Base-by-base conservation (phyloP, 352 stramenopile species). In the Blastocystis sp. region DNA sequence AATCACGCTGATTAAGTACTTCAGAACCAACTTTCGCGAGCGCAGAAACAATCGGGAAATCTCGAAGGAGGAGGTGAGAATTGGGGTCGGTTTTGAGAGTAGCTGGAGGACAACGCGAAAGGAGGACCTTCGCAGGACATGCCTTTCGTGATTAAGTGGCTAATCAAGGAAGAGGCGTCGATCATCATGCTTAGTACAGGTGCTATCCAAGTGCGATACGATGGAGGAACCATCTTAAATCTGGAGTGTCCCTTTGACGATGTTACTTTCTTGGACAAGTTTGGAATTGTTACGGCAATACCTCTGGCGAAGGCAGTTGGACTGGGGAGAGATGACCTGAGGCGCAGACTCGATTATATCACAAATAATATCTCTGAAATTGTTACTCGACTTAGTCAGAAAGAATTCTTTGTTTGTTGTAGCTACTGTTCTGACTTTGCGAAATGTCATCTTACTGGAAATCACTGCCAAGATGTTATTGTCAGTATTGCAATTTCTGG, bases 1-100 rank as follows among this genome's bases (percentile, higher is more conserved):
- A 50, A 79, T 89, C 34, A 79, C 78, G 54, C 64, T 89, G n/a
- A 65, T 89, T 16, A 89, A 89, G 45, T 89, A 89, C 50, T 89
- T 89, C 56, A 43, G 78, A 7, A 85, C 73, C 16, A 85, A 66
- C 7, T 85, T 85, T 55, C 73, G 30, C 34, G 73, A 85, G 11
- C 73, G 73, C 26, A 45, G 34, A 55, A 45, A 47, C 8, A 85
- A 85, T 45, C 73, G 73, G 34, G 30, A 68, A 34, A 64, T 85
- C n/a, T 66, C 73, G 56, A 85, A 85, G 56, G 73, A 85, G 50
- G 73, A 85, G 56, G 73, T 85, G n/a, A 53, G 39, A 20, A 9
- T 41, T 13, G 50, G 66, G n/a, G 13, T 6, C 24, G 39, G 24
- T 34, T 11, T 1, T 78, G 20, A 78, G 8, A 26, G 30, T 54